These are phyloP conservation scores for Collariella sp. DNA, from an alignment of 495 filamentous ascomycete species.

Conservation along the genomic window DNA sequence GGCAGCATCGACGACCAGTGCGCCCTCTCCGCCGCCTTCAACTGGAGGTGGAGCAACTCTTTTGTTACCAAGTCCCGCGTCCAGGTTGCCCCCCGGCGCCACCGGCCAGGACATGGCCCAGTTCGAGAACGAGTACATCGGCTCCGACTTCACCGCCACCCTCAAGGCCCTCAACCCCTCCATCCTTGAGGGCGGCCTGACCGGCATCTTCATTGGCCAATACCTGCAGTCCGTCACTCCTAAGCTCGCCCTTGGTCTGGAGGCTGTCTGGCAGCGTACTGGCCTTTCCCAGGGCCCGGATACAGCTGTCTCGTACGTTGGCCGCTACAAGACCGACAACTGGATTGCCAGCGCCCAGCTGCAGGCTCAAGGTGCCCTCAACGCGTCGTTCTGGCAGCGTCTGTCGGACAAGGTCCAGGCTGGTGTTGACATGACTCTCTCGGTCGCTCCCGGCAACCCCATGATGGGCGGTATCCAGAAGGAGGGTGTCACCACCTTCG, in stretches of 20 bases:
- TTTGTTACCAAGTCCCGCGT: conserved; percentile 77
- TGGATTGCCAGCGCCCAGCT: conserved; percentile 88
- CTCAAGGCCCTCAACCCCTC: conserved; percentile 94
- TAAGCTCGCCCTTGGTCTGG: conserved; percentile 76
- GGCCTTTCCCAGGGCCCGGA: conserved; percentile 72
- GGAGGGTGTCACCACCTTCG: conserved; percentile 82
- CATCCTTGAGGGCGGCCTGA: conserved; percentile 78
- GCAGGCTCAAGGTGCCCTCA: conserved; percentile 72
- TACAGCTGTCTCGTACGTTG: conserved; percentile 76
- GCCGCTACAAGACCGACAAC: conserved; percentile 76
- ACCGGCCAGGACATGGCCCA: conserved; percentile 64
- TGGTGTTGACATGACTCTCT: conserved; percentile 88
- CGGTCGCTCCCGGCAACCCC: conserved; percentile 58
- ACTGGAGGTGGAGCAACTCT: conserved; percentile 73
- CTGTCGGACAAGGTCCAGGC: conserved; percentile 94
- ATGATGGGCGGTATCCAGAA: conserved; percentile 66
- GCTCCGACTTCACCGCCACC: conserved; percentile 82
- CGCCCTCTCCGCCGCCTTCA: conserved; percentile 69
- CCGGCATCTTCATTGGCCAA: conserved; percentile 88
- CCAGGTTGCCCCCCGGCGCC: conserved; percentile 62
- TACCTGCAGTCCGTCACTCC: conserved; percentile 92
- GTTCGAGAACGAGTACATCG: conserved; percentile 88
- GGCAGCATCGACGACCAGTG: conserved; percentile 89
- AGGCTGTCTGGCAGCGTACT: conserved; percentile 86
- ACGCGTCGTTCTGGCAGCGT: conserved; percentile 89